Base-by-base conservation (phyloP, 1,284 basidiomycete species). In the Inonotus obliquus region DNA sequence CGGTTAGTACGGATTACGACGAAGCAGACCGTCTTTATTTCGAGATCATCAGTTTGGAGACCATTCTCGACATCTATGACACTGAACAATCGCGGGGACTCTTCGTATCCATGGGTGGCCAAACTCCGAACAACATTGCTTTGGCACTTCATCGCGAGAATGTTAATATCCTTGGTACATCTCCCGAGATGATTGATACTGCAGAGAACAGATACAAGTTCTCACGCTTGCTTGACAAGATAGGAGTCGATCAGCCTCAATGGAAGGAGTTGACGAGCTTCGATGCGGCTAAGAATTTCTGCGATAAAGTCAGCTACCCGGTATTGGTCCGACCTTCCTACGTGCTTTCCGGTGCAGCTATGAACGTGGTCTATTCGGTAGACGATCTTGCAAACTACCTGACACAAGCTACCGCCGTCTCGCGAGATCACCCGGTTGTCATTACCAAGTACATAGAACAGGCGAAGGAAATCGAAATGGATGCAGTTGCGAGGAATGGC, bases 381-480 rank as follows among this genome's bases (percentile, higher is more conserved):
- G 91, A 96, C 73, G 96, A 98, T 72, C 81, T 99, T 38, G 85
- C 85, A 59, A 93, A 87, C 74, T 98, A 98, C 75, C 82, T 99
- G 65, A 91, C 91, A 9, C 95, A 95, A 76, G 96, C 96, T n/a
- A 89, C 96, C 13, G 94, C 93, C 59, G 95, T 99, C 62, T 98
- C 97, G 59, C 88, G 95, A 62, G 96, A 98, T 58, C 92, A 98
- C 72, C 96, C 97, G 1, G 96, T 98, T 65, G 97, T 99, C 68
- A 98, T 98, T 76, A 93, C 94, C 66, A 98, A 98, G 77, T 99
- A 98, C 78, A 97, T 99, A 72, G 96, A 99, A 75, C 93, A 96
- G 71, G 96, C 96, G 51, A 98, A 99, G 81, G 97, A 99, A 78
- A 99, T 98, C 69, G 97, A 99, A 80, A 98, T 99, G 94, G 96